A percentile compares a stretch with the other conserved stretches of the same genome.
Conservation (phyloP, 805 yeast species). For the Starmerella asiatica region DNA sequence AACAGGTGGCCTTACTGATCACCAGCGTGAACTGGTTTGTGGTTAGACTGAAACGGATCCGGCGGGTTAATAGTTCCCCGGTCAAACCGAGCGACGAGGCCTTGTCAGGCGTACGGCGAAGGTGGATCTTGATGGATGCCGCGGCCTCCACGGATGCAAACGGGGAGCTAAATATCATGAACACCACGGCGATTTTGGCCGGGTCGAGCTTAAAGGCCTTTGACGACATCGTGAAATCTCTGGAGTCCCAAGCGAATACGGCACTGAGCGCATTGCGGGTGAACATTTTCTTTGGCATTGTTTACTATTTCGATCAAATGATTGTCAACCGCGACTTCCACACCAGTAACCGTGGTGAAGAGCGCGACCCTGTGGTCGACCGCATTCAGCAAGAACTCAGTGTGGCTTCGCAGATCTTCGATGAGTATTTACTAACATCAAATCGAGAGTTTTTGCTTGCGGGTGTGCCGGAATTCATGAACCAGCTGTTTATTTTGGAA, state of each 20-base stretch:
- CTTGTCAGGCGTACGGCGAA: constrained; percentile 18
- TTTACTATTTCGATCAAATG: constrained; percentile 40
- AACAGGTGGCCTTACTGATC: constrained; percentile 39
- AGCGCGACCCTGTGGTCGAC: constrained; percentile 43
- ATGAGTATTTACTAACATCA: constrained; percentile 23
- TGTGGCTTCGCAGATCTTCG: constrained; percentile 33
- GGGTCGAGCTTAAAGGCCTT: constrained; percentile 22
- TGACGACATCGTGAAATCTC: constrained; percentile 21
- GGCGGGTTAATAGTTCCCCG: constrained; percentile 2
- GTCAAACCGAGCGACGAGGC: constrained; percentile 4
- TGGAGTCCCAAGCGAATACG: constrained; percentile 21
- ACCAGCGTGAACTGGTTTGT: constrained; percentile 45
- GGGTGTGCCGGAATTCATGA: constrained; percentile 42
- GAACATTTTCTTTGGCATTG: constrained; percentile 41
- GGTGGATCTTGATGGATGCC: constrained; percentile 25
- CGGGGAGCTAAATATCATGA: constrained; percentile 1
- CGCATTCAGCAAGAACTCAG: constrained; percentile 39
- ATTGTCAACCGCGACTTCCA: constrained; percentile 39
- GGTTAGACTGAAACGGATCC: constrained; percentile 45
- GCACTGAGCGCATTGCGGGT: constrained; percentile 38
- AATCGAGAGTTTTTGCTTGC: constrained; percentile 29
- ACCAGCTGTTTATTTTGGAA: constrained; percentile 39
- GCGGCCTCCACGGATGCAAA: not conserved
- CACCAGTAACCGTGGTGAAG: constrained; percentile 41
- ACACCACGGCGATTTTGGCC: constrained; percentile 10